These are phyloP conservation scores for Plasmodium relictum DNA, from an alignment of 169 alveolate genomes.

Conservation along the genomic window DNA sequence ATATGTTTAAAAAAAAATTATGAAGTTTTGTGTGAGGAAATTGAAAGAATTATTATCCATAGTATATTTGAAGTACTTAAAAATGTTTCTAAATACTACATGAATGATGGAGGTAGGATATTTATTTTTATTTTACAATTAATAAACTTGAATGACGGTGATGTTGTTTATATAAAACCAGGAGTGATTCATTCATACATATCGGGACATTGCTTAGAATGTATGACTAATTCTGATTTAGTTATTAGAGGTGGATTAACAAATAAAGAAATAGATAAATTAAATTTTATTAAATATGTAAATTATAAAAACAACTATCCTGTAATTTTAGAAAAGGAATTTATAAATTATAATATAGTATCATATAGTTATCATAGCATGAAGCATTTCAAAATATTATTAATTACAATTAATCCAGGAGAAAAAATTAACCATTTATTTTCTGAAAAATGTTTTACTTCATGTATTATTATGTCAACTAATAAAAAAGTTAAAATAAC, in stretches of 20 bases:
- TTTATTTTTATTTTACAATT: conserved; percentile 92
- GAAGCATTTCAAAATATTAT: conserved; percentile 62
- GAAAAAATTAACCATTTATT: conserved; percentile 33
- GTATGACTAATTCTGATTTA: conserved; percentile 96
- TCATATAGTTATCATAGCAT: conserved; percentile 48
- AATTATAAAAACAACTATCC: conserved; percentile 57
- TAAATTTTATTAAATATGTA: conserved; percentile 62
- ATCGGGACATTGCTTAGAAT: conserved; percentile 95
- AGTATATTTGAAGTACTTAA: conserved; percentile 41
- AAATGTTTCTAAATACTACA: conserved; percentile 81
- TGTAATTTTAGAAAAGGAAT: conserved; percentile 55
- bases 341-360: conserved; percentile 50
- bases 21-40: conserved; percentile 14
- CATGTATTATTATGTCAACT: conserved; percentile 52
- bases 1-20: conserved; percentile 43
- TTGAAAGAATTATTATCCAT: conserved; percentile 23
- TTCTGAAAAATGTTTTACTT: conserved; percentile 42
- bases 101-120: conserved; percentile 92
- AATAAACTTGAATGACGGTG: conserved; percentile 90
- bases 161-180: conserved; percentile 92
- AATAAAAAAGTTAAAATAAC: conserved; percentile 41
- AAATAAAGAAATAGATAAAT: conserved; percentile 92
- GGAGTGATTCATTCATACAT: conserved; percentile 96
- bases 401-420: conserved; percentile 45
- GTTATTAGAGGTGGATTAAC: conserved; percentile 98